phyloP scores from a whole-genome alignment of 2,329 filamentous ascomycete species.

The Seiridium unicorne region DNA sequence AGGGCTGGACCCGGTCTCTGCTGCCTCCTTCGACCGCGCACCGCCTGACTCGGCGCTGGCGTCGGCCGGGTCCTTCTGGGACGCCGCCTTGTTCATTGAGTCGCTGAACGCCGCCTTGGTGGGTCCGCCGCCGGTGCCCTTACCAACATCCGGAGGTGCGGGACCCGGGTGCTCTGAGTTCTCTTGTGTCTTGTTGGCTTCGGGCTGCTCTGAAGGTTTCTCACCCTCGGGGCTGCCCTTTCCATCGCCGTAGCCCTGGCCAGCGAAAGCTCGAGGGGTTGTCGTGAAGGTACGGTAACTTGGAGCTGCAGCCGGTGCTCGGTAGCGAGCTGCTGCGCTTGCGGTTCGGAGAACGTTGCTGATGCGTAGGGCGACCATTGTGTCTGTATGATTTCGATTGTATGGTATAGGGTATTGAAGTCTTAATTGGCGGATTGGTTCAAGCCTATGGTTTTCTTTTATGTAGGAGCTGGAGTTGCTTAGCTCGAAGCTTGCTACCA shows the following conservation, averaged over 20 bases:
- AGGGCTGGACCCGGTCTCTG: constrained; percentile 31
- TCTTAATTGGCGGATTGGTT: background rate
- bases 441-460: background rate
- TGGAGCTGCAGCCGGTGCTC: constrained; percentile 13
- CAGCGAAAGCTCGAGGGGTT: constrained; percentile 16
- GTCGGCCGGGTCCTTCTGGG: constrained; percentile 24
- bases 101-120: constrained; percentile 29
- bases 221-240: constrained; percentile 34
- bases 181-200: constrained; percentile 27
- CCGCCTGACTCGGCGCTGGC: constrained; percentile 36
- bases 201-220: constrained; percentile 34
- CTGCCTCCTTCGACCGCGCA: constrained; percentile 35
- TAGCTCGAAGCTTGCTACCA: background rate
- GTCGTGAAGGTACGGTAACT: constrained; percentile 20
- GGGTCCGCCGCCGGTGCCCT: constrained; percentile 33
- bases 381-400: background rate
- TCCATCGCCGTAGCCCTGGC: constrained; percentile 38
- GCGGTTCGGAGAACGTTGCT: constrained; percentile 19
- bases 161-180: constrained; percentile 42
- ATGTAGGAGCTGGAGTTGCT: background rate
- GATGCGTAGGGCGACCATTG: constrained; percentile 26
- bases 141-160: constrained; percentile 34
- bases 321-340: constrained; percentile 16
- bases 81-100: constrained; percentile 18
- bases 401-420: background rate